These are phyloP conservation scores for Suillus americanus DNA, from an alignment of 768 basidiomycete species.

Conservation along the genomic window DNA sequence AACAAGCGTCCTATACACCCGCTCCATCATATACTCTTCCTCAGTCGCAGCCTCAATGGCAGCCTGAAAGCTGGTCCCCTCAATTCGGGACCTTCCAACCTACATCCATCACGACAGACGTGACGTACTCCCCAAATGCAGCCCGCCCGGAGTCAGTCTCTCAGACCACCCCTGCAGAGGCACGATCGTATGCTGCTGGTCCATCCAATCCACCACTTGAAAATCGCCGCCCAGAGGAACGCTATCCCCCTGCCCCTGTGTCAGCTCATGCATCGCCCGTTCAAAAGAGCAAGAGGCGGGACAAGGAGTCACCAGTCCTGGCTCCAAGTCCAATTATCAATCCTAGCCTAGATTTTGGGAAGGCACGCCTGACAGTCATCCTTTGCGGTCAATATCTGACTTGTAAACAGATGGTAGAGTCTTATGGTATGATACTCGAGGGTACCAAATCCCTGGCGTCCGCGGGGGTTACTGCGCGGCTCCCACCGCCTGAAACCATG, in stretches of 20 bases:
- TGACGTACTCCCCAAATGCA: conserved; percentile 33
- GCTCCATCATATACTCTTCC: conserved; percentile 28
- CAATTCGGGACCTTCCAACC: conserved; percentile 33
- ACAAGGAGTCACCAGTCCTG: conserved; percentile 34
- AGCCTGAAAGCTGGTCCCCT: conserved; percentile 39
- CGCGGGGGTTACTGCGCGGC: conserved; percentile 19
- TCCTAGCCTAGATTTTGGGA: conserved; percentile 40
- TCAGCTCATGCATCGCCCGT: conserved; percentile 28
- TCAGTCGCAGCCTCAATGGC: conserved; percentile 36
- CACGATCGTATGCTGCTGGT: conserved; percentile 30
- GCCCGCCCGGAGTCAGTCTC: conserved; percentile 32
- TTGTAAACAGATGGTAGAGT: conserved; percentile 39
- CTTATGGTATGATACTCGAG: conserved; percentile 44
- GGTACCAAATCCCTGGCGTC: conserved; percentile 31
- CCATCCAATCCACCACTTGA: conserved; percentile 30
- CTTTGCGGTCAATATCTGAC: conserved; percentile 12
- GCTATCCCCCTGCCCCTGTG: conserved; percentile 27
- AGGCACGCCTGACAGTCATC: conserved; percentile 29
- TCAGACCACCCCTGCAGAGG: conserved; percentile 29
- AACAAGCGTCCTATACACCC: conserved; percentile 29
- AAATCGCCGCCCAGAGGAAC: conserved; percentile 32
- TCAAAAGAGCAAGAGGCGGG: conserved; percentile 36
- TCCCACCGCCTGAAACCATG: conserved; percentile 33
- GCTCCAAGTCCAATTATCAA: conserved; percentile 24
- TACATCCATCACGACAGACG: conserved; percentile 35